Evolutionary conservation across 2,329 filamentous ascomycete genomes (phyloP).

Genomic region (Talaromyces rugulosus): DNA sequence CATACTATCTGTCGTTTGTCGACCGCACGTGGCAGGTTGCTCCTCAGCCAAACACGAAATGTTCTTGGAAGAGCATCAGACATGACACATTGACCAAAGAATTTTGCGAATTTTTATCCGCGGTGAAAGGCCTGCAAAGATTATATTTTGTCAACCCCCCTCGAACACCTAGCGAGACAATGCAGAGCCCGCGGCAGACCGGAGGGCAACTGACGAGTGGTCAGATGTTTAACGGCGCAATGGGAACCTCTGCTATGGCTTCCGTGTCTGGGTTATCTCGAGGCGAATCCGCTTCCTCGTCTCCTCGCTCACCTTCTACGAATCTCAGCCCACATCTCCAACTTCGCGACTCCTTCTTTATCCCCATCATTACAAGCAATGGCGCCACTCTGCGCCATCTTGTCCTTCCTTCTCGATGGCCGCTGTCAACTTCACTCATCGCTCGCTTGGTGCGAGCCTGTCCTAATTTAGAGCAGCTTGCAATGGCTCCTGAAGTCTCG

Average conservation of each 20-base stretch:
- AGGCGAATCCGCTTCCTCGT: slow-evolving; percentile 7
- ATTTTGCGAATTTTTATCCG: slow-evolving; percentile 39
- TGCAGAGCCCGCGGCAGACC: slow-evolving; percentile 25
- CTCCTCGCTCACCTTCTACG: slow-evolving; percentile 11
- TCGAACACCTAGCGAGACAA: slow-evolving; percentile 23
- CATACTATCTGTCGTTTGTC: slow-evolving; percentile 46
- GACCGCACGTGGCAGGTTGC: slow-evolving; percentile 51
- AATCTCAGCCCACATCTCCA: not conserved
- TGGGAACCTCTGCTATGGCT: not conserved
- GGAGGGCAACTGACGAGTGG: slow-evolving; percentile 15
- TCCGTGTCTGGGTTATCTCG: slow-evolving; percentile 20
- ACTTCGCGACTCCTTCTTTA: slow-evolving; percentile 45
- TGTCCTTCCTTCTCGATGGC: slow-evolving; percentile 54
- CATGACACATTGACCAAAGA: slow-evolving; percentile 47
- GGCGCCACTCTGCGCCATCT: slow-evolving; percentile 52
- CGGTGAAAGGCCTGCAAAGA: slow-evolving; percentile 44
- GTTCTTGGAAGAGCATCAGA: slow-evolving; percentile 46
- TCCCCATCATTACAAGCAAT: slow-evolving; percentile 49
- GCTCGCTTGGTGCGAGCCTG: slow-evolving; percentile 50
- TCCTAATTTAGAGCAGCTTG: slow-evolving; percentile 57
- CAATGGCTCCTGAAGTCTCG: slow-evolving; percentile 44
- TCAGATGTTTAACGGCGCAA: slow-evolving; percentile 15
- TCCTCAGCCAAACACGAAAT: slow-evolving; percentile 22
- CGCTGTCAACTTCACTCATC: slow-evolving; percentile 46
- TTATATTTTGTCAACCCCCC: slow-evolving; percentile 50